Base-by-base conservation (phyloP, 176 grass and related monocot species). In the Zoysia pacifica region DNA sequence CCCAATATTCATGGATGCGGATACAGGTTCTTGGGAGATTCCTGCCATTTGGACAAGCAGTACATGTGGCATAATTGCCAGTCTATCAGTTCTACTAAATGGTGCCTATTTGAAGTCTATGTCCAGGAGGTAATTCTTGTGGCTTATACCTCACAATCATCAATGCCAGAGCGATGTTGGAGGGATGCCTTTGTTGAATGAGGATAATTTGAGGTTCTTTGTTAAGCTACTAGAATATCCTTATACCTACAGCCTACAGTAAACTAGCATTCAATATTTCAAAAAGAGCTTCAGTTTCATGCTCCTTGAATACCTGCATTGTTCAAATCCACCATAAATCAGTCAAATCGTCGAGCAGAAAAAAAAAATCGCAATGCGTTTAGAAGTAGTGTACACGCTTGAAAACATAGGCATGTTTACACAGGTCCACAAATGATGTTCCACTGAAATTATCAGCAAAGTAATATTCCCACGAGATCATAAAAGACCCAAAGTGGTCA, bases 231-330 rank as follows among this genome's bases (percentile, higher is more conserved):
- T 86, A 85, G 40, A 86, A 60, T 74, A 84, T 62, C 71, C 76
- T 56, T 80, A 78, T 54, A 79, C 40, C 69, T 81, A 83, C 44
- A 54, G 75, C 71, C 82, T 89, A 89, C 72, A 40, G 69, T 87
- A 75, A 90, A 87, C 62, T 48, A 76, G 75, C 74, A 87, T 90
- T 87, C 73, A 93, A 73, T 52, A 90, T 51, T 65, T 85, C 73
- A 69, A 90, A 73, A 73, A 90, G 81, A 67, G 72, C 82, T 38
- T 85, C 65, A 2, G 72, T 79, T 75, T 85, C 91, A 20, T 87
- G 84, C 85, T 87, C 87, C 81, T 87, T 90, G 78, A 90, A 86
- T 82, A 87, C 84, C 91, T 93, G 69, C 51, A 85, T 56, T 70
- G 46, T 82, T 62, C 47, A 79, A 66, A 81, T 70, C 46, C 43